Evolutionary conservation across 176 grass and related monocot species (phyloP).

Genomic region (Carex myosuroides): DNA sequence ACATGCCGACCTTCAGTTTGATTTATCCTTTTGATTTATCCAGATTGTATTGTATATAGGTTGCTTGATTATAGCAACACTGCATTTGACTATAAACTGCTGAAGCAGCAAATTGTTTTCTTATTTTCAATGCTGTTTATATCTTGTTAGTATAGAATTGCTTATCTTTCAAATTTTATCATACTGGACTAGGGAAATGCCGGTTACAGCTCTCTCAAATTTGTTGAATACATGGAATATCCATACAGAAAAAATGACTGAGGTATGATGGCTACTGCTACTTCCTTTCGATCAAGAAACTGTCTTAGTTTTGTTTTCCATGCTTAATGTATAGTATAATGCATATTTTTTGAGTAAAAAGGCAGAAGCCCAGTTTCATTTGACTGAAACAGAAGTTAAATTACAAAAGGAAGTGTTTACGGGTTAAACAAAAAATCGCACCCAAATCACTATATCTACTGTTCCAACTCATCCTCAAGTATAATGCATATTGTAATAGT

Average conservation of each 20-base stretch:
- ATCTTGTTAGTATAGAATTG: conserved; percentile 3
- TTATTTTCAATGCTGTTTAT: neutral
- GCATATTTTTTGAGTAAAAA: neutral
- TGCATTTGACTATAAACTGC: neutral
- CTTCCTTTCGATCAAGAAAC: neutral
- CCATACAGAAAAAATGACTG: conserved; percentile 51
- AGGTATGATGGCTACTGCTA: conserved; percentile 39
- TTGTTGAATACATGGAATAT: conserved; percentile 58
- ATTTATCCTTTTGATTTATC: conserved; percentile 8
- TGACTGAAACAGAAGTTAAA: too few species aligned
- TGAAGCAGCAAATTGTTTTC: neutral
- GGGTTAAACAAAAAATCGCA: too few species aligned
- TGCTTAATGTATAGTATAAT: neutral
- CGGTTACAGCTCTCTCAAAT: conserved; percentile 43
- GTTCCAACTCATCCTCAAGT: neutral
- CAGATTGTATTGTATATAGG: neutral
- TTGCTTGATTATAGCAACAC: neutral
- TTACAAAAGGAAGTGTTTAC: too few species aligned
- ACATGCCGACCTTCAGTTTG: conserved; percentile 12
- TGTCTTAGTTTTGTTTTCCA: neutral
- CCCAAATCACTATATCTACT: too few species aligned
- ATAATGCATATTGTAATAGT: neutral
- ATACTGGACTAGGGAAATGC: conserved; percentile 53
- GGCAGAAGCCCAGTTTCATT: too few species aligned
- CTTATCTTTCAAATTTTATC: conserved; percentile 25